These are phyloP conservation scores for Trametes elegans DNA, from an alignment of 768 basidiomycete species.

Conservation along the genomic window DNA sequence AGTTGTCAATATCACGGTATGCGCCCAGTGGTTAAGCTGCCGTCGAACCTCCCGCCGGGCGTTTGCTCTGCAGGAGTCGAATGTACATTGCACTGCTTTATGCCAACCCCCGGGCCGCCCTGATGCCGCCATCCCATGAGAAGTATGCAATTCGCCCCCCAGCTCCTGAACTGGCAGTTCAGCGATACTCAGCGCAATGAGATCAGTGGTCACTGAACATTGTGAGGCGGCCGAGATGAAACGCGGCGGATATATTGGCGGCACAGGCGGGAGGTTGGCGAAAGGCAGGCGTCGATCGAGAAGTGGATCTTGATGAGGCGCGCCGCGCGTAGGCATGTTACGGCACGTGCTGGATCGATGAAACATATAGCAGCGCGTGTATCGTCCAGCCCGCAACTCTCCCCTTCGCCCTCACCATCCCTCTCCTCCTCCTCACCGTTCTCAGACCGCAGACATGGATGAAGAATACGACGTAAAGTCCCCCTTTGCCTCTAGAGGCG, in stretches of 20 bases:
- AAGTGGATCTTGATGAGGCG: constrained; percentile 15
- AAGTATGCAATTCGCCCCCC: too few species aligned
- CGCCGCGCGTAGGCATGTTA: constrained; percentile 11
- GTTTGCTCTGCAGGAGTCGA: too few species aligned
- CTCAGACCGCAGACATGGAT: constrained; percentile 68
- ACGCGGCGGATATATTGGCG: not conserved
- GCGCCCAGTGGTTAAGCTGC: too few species aligned
- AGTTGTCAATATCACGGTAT: too few species aligned
- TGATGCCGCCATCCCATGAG: not conserved
- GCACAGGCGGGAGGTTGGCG: not conserved
- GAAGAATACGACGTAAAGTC: constrained; percentile 96
- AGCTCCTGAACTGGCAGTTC: too few species aligned
- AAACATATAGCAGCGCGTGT: constrained; percentile 14
- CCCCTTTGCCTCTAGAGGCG: not conserved
- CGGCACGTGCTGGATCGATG: constrained; percentile 26
- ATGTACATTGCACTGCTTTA: not conserved
- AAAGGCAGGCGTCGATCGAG: constrained; percentile 5
- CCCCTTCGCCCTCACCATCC: constrained; percentile 11
- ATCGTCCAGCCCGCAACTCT: not conserved
- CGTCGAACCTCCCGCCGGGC: too few species aligned
- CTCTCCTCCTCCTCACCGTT: constrained; percentile 6
- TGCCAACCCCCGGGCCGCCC: not conserved
- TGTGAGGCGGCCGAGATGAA: too few species aligned
- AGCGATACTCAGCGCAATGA: too few species aligned
- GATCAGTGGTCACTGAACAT: too few species aligned